Percentiles rank a stretch among this genome's conserved stretches.
These are phyloP conservation scores for Gautieria morchelliformis DNA, from an alignment of 768 basidiomycete species.

Conservation along the genomic window DNA sequence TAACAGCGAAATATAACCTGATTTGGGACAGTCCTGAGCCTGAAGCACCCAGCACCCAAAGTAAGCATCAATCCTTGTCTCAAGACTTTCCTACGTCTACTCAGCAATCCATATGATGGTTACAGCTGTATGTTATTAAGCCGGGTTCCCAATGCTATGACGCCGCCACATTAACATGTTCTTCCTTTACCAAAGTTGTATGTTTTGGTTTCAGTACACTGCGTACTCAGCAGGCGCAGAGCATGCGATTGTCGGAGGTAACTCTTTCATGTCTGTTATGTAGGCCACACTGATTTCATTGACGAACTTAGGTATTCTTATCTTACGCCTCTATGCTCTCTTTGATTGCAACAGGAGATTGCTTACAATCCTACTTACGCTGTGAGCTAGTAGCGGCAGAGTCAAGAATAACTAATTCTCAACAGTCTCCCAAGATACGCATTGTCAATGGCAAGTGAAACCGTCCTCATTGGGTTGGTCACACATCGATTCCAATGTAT, in stretches of 20 bases:
- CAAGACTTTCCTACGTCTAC: not conserved
- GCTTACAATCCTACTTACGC: not conserved
- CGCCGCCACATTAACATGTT: not conserved
- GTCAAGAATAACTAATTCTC: not conserved
- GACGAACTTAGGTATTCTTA: not conserved
- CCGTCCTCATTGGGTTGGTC: slow-evolving; percentile 1
- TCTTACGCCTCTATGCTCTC: not conserved
- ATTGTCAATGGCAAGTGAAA: not conserved
- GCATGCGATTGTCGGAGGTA: slow-evolving; percentile 1
- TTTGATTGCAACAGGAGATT: slow-evolving; percentile 1
- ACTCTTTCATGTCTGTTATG: no score
- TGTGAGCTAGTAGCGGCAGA: not conserved
- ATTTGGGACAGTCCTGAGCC: not conserved
- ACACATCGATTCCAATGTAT: not conserved
- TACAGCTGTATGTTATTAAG: not conserved
- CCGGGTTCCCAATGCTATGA: not conserved
- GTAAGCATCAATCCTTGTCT: not conserved
- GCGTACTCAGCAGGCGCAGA: not conserved
- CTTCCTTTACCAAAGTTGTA: not conserved
- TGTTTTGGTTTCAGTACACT: slow-evolving; percentile 1
- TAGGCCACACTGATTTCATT: not conserved
- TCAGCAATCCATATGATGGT: not conserved
- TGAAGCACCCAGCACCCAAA: not conserved
- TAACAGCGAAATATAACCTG: not conserved
- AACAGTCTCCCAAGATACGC: not conserved